Evolutionary conservation across 106 monocot genomes (phyloP).

Genomic region (Apostasia shenzhenica): DNA sequence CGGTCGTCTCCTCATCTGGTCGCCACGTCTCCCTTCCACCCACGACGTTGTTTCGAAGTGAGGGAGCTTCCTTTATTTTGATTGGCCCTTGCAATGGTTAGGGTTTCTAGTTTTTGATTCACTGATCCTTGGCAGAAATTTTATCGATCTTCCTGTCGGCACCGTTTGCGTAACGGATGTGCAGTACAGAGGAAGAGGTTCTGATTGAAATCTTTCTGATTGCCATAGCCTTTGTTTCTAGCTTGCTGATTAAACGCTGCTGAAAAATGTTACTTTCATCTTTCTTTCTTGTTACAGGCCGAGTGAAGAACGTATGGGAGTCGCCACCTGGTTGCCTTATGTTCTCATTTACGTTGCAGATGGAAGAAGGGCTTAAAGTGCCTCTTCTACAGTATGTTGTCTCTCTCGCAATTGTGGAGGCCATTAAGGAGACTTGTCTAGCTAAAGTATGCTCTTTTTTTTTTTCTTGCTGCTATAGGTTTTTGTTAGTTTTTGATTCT

Average conservation of each 20-base stretch:
- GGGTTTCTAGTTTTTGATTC: neutral
- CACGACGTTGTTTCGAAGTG: slow-evolving; percentile 68
- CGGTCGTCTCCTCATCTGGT: slow-evolving; percentile 58
- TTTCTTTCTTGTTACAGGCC: slow-evolving; percentile 31
- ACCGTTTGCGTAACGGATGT: slow-evolving; percentile 48
- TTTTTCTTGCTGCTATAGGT: neutral
- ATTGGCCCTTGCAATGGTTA: neutral
- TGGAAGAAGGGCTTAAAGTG: slow-evolving; percentile 74
- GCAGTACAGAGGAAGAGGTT: slow-evolving; percentile 77
- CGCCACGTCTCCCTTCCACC: slow-evolving; percentile 57
- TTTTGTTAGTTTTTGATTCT: neutral
- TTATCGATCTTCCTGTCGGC: slow-evolving; percentile 44
- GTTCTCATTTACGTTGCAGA: slow-evolving; percentile 84
- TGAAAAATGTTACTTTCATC: slow-evolving; percentile 2
- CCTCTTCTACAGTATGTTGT: slow-evolving; percentile 88
- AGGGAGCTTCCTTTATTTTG: slow-evolving; percentile 2
- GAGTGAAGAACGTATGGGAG: slow-evolving; percentile 82
- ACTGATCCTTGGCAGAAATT: slow-evolving; percentile 33
- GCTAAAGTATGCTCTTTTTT: slow-evolving; percentile 26
- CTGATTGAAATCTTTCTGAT: neutral
- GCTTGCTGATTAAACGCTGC: neutral
- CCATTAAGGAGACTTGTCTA: slow-evolving; percentile 55
- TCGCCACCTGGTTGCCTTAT: slow-evolving; percentile 84
- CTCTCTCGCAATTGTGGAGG: slow-evolving; percentile 79
- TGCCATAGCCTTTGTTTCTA: neutral